A percentile compares a stretch with the other conserved stretches of the same genome.
Evolutionary conservation across 2,329 filamentous ascomycete species (phyloP).

Genomic region (Fusarium lateritium): DNA sequence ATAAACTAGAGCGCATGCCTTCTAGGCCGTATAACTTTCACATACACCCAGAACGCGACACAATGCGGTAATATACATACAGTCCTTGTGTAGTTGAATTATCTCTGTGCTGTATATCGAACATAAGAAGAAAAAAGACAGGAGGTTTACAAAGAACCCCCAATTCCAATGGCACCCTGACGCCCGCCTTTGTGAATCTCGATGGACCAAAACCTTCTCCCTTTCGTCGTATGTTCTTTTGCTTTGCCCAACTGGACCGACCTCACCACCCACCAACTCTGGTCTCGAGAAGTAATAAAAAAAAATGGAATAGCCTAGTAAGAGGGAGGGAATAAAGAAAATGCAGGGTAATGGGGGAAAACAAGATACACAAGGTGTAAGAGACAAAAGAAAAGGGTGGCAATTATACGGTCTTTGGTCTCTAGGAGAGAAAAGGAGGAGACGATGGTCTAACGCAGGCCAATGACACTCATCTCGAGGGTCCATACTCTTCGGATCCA

Average conservation of each 20-base stretch:
- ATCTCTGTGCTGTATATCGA: conserved; percentile 38
- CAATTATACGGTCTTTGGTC: conserved; percentile 28
- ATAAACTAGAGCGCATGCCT: no score
- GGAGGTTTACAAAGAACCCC: conserved; percentile 33
- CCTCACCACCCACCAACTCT: conserved; percentile 30
- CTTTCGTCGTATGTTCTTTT: conserved; percentile 35
- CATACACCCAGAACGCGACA: background rate
- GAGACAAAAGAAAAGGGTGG: conserved; percentile 39
- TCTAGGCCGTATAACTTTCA: background rate
- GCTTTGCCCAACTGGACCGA: conserved; percentile 33
- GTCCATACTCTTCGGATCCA: conserved; percentile 99
- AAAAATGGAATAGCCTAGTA: conserved; percentile 29
- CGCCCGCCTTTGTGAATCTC: conserved; percentile 47
- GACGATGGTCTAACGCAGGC: conserved; percentile 70
- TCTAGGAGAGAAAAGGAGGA: conserved; percentile 11
- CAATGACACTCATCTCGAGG: conserved; percentile 96
- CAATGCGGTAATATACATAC: conserved; percentile 2
- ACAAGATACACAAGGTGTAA: conserved; percentile 37
- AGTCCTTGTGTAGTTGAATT: conserved; percentile 31
- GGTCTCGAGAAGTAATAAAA: conserved; percentile 36
- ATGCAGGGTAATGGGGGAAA: conserved; percentile 19
- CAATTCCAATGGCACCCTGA: conserved; percentile 48
- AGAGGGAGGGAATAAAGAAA: conserved; percentile 30
- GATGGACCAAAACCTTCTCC: conserved; percentile 41
- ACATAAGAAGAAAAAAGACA: conserved; percentile 27